Conservation (phyloP, 345 rosid species). For the Corchorus olitorius region DNA sequence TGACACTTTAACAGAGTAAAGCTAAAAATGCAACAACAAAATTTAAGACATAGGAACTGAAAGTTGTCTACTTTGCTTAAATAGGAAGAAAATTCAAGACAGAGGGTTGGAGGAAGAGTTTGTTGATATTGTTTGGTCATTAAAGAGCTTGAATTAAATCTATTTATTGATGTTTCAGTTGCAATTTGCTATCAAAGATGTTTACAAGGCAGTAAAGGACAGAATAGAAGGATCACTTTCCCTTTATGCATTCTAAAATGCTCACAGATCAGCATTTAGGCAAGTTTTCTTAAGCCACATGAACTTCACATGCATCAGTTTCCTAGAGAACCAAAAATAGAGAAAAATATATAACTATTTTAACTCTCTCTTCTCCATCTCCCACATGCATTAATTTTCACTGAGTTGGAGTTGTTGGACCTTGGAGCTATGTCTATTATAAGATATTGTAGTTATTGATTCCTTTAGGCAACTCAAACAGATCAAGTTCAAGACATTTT, state of each 20-base stretch:
- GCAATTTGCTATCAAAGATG: neutral
- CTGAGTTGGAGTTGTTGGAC: neutral
- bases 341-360: neutral
- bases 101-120: neutral
- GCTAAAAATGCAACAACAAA: neutral
- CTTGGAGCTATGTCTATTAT: neutral
- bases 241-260: neutral
- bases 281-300: neutral
- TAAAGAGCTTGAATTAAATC: neutral
- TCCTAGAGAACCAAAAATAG: neutral
- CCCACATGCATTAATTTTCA: neutral
- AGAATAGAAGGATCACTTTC: neutral
- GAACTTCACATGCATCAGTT: conserved; percentile 1
- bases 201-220: neutral
- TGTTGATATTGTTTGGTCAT: neutral
- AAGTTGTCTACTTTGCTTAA: neutral
- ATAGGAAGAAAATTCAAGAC: neutral
- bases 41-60: neutral
- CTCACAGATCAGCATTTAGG: neutral
- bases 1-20: neutral
- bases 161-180: neutral
- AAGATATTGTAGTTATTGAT: neutral
- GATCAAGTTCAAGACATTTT: neutral
- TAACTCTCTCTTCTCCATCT: neutral
- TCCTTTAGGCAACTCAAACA: neutral